Evolutionary conservation across 2,329 filamentous ascomycete species (phyloP), one percentile per base, ranked within the genome.

Genomic region (Microcera coccophila): DNA sequence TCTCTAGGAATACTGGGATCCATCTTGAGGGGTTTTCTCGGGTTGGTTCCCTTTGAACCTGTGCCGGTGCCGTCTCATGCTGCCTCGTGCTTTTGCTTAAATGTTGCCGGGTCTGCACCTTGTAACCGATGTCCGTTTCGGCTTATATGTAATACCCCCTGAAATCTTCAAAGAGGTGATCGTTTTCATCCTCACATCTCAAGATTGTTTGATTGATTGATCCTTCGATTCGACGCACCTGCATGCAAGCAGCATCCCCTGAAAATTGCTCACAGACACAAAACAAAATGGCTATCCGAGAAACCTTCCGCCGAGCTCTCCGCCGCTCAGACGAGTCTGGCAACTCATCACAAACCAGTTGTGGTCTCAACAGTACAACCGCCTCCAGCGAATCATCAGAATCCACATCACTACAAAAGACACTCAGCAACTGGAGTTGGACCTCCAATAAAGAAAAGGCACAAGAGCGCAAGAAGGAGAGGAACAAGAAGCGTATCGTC

Each of bases 241-340:
- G n/a, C 12, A 32, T 14, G 12, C n/a, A n/a, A n/a, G n/a, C n/a
- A 32, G 12, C 8, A 14, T 15, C 29, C 8, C 29, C 15, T 32
- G 5, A 14, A 15, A 8, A 5, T 9, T 5, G 7, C n/a, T 32
- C 29, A 32, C 29, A 8, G 15, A 32, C 29, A 32, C 29, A n/a
- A 14, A 14, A 19, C 53, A 54, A 44, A 52, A 71, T 71, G 68
- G 60, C 68, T 31, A 70, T 71, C 39, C 64, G 68, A 44, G 67
- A 71, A 34, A 64, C 65, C 26, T 62, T 71, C 47, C 68, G 68
- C 47, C 67, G 67, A 52, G 66, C 56, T 28, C 49, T 68, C 53
- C 68, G 65, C 62, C 38, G 39, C 14, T 68, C 67, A 21, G 55
- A 60, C 38, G 54, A 57, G 34, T 61, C 59, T 42, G 57, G 59